Evolutionary conservation across 2,329 filamentous ascomycete species (phyloP), one percentile per base, ranked within the genome.

Genomic region (Colletotrichum sp.): DNA sequence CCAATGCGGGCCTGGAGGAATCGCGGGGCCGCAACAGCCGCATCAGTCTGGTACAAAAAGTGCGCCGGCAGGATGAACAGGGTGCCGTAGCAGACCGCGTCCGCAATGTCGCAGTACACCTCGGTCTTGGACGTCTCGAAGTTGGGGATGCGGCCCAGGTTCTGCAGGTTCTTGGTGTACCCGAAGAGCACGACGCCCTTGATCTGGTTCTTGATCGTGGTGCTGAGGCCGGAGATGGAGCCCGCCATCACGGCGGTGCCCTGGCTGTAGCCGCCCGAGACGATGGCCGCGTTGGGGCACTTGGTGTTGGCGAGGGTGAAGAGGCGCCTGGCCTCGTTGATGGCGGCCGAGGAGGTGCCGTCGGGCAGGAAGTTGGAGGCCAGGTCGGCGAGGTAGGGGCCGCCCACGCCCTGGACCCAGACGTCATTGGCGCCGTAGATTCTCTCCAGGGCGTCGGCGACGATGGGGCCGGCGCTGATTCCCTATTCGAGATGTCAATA

Each of bases 321-420:
- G 39, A 87, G 83, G 6, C 81, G 79, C 28, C 83, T 83, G 39
- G 85, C 86, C 70, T 86, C 86, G 2, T 81, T 71, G 72, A 89
- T 88, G 36, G 85, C 84, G 7, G 75, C 82, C 6, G 60, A 59
- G 44, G 81, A 81, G 2, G 86, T 87, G 52, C 86, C 86, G 3
- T 80, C 77, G 5, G 85, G 83, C 1, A 86, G 81, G 52, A 82
- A 80, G 76, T 88, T 88, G 28, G 82, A 80, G 1, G 78, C 71
- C 0, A 88, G 57, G 2, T 77, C 77, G 0, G 86, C 86, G 2
- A 72, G 79, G 80, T 89, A 89, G 3, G 81, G 77, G 28, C 81
- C 82, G 8, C 84, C 84, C 16, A 89, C 85, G 16, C 88, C 88
- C 77, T 89, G 87, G 26, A 88, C 83, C 84, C 84, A 86, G 73